Evolutionary conservation across 2,329 filamentous ascomycete species (phyloP), one percentile per base, ranked within the genome.

Genomic region (Lizonia empirigonia): DNA sequence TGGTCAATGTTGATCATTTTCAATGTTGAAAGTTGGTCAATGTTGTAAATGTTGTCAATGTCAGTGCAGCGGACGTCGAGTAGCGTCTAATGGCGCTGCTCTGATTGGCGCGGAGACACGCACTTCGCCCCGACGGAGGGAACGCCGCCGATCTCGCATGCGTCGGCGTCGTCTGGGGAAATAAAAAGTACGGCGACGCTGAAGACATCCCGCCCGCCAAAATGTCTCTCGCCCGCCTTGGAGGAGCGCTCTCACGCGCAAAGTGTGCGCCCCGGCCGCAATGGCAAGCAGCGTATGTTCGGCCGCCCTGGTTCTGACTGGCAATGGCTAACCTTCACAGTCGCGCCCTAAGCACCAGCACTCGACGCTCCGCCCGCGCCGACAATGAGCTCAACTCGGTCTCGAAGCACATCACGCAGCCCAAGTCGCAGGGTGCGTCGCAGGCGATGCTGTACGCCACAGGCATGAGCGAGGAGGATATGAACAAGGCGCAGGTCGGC

Each of bases 391-490:
- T 76, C 59, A 99, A 99, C 82, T 90, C 85, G 74, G 81, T 93
- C 71, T 97, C 92, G 55, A 80, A 85, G 55, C 75, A 80, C 72
- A 93, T 99, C 78, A 99, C 94, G 20, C 92, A 97, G 78, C 93
- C 92, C 72, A 97, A 97, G 80, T 94, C 93, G 26, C 94, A 99
- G 80, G 94, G 94, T 63, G 94, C 95, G 47, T 97, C 94, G 33
- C 94, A 99, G 80, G 94, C 95, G 59, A 99, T 99, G 95, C 82
- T 99, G 50, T 99, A 96, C 80, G 94, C 90, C 62, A 97, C 93
- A 1, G 95, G 95, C 45, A 80, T 99, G 67, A 85, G 79, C 33
- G 90, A 96, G 70, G 82, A 83, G 49, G 92, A 96, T 75, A 90
- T 97, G 87, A 87, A 88, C 79, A 99, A 97, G 80, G 89, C 94